Percentiles rank a stretch among this genome's conserved stretches.
These are phyloP conservation scores for Dryas alaskensis DNA, from an alignment of 306 rosid species.

Conservation along the genomic window DNA sequence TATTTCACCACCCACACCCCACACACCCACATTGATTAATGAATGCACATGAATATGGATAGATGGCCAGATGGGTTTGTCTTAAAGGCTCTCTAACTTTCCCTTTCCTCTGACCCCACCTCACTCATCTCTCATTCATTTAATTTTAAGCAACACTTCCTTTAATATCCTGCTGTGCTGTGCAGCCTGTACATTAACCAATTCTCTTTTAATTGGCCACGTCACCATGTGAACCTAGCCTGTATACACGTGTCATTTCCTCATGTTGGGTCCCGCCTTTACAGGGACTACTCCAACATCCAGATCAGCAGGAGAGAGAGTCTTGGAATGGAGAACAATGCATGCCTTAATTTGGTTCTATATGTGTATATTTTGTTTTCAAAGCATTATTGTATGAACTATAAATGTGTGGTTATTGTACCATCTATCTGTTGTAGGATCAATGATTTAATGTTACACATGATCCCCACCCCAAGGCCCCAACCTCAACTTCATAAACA, in stretches of 20 bases:
- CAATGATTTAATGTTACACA: too few relatives aligned
- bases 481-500: too few relatives aligned
- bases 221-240: slow-evolving; percentile 37
- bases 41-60: slow-evolving; percentile 80
- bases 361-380: too few relatives aligned
- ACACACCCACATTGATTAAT: slow-evolving; percentile 41
- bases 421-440: too few relatives aligned
- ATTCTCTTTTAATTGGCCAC: slow-evolving; percentile 31
- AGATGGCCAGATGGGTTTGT: slow-evolving; percentile 67
- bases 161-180: too few relatives aligned
- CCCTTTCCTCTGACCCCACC: slow-evolving; percentile 33
- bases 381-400: too few relatives aligned
- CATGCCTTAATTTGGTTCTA: background rate
- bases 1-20: background rate
- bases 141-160: too few relatives aligned
- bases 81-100: slow-evolving; percentile 53
- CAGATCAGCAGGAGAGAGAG: slow-evolving; percentile 26
- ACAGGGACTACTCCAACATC: slow-evolving; percentile 18
- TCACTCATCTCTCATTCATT: background rate
- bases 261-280: slow-evolving; percentile 19
- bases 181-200: too few relatives aligned
- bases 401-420: too few relatives aligned
- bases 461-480: too few relatives aligned
- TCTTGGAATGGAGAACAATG: slow-evolving; percentile 12
- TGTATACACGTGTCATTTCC: slow-evolving; percentile 41